These are phyloP conservation scores for Scedosporium boydii DNA, from an alignment of 2,329 filamentous ascomycete species.

Conservation along the genomic window DNA sequence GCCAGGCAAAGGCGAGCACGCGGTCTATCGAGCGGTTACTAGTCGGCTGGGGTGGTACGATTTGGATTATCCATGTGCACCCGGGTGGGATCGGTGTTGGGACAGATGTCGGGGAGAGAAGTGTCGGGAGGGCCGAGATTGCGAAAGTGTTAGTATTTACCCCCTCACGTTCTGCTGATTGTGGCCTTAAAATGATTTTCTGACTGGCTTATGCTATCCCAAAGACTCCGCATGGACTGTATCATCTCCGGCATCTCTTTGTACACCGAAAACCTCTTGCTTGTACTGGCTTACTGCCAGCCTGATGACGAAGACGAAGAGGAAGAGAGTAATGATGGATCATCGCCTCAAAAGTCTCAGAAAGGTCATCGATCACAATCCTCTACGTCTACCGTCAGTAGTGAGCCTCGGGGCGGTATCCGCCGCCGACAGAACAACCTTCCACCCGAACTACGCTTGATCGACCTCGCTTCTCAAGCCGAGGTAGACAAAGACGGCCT, in stretches of 20 bases:
- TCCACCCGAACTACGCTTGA: slow-evolving; percentile 81
- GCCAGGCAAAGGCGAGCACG: slow-evolving; percentile 37
- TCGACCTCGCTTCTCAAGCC: slow-evolving; percentile 78
- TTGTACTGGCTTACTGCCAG: slow-evolving; percentile 84
- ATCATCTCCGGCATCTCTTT: slow-evolving; percentile 95
- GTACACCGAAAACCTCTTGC: slow-evolving; percentile 84
- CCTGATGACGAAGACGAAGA: slow-evolving; percentile 55
- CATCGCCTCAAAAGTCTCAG: background rate
- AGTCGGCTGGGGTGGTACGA: slow-evolving; percentile 90
- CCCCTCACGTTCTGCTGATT: background rate
- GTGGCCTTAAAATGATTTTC: background rate
- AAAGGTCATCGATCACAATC: slow-evolving; percentile 27
- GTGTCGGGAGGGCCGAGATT: slow-evolving; percentile 76
- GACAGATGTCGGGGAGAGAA: slow-evolving; percentile 59
- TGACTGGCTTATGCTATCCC: slow-evolving; percentile 9
- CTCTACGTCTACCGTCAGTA: slow-evolving; percentile 40
- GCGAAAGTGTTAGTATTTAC: slow-evolving; percentile 67
- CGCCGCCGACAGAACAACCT: slow-evolving; percentile 67
- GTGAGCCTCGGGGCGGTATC: slow-evolving; percentile 55
- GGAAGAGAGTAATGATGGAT: slow-evolving; percentile 9
- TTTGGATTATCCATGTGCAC: slow-evolving; percentile 91
- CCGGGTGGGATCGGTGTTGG: slow-evolving; percentile 59
- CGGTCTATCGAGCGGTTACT: slow-evolving; percentile 65
- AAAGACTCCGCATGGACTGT: slow-evolving; percentile 86
- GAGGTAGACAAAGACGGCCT: slow-evolving; percentile 83